These are phyloP conservation scores for Austroboletus festivus DNA, from an alignment of 768 basidiomycete genomes.

Conservation along the genomic window DNA sequence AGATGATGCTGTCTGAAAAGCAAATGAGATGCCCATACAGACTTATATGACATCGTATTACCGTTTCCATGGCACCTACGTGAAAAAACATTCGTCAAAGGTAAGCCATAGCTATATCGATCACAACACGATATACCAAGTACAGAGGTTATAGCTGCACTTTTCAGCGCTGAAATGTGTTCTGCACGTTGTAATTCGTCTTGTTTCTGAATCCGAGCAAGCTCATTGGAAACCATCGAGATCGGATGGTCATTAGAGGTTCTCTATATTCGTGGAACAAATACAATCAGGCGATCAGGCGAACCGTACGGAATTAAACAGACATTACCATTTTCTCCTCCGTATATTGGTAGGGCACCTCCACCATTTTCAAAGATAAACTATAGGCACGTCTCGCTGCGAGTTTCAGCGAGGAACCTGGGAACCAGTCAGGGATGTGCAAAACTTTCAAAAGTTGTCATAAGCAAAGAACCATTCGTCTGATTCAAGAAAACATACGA, in stretches of 20 bases:
- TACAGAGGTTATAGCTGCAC: constrained; percentile 1
- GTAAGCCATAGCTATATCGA: neutral
- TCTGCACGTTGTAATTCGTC: neutral
- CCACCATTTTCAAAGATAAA: neutral
- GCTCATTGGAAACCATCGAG: constrained; percentile 5
- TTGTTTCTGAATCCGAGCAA: neutral
- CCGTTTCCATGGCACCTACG: neutral
- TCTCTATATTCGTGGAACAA: neutral
- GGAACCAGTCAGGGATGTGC: constrained; percentile 22
- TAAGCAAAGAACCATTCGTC: constrained; percentile 2
- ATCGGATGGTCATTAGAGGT: neutral
- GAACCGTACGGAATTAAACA: neutral
- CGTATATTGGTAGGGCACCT: constrained; percentile 6
- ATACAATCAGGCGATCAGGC: too few species aligned
- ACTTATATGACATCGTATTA: constrained; percentile 1
- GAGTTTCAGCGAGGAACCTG: constrained; percentile 6
- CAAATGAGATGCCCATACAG: neutral
- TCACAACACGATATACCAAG: neutral
- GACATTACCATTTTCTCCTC: neutral
- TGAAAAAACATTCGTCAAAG: neutral
- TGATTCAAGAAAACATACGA: neutral
- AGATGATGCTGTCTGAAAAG: neutral
- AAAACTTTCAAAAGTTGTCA: constrained; percentile 12
- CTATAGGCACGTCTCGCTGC: neutral
- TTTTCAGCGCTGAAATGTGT: constrained; percentile 3